These are phyloP conservation scores for Thermochaetoides dissita DNA, from an alignment of 2,329 filamentous ascomycete genomes.

Conservation along the genomic window DNA sequence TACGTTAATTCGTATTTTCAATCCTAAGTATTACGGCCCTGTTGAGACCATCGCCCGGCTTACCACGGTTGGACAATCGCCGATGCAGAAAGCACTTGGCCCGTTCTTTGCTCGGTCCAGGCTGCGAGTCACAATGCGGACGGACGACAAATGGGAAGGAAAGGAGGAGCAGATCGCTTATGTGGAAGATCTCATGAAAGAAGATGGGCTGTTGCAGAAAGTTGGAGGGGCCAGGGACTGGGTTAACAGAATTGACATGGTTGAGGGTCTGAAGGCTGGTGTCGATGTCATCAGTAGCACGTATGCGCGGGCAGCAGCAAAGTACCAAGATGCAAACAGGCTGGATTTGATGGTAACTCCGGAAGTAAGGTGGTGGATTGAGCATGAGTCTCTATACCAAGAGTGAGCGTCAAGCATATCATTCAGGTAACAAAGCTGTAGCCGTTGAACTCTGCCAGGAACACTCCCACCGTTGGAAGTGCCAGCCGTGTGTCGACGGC, in stretches of 20 bases:
- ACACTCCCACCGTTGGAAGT: no score
- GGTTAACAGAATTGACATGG: slow-evolving; percentile 46
- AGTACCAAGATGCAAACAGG: slow-evolving; percentile 28
- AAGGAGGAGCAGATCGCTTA: slow-evolving; percentile 40
- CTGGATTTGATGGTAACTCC: slow-evolving; percentile 41
- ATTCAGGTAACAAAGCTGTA: background rate
- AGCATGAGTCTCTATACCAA: slow-evolving; percentile 40
- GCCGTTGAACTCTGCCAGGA: background rate
- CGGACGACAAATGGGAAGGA: slow-evolving; percentile 46
- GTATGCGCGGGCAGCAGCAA: slow-evolving; percentile 44
- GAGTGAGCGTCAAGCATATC: slow-evolving; percentile 1
- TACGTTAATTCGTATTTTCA: slow-evolving; percentile 57
- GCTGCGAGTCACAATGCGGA: slow-evolving; percentile 50
- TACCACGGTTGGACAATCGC: slow-evolving; percentile 6
- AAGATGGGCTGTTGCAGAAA: slow-evolving; percentile 27
- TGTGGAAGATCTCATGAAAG: slow-evolving; percentile 33
- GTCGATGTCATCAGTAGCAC: slow-evolving; percentile 43
- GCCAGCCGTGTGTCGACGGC: no score
- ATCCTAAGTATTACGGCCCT: slow-evolving; percentile 54
- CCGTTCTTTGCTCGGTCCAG: slow-evolving; percentile 50
- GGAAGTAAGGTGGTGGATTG: slow-evolving; percentile 44
- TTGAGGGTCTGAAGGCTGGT: slow-evolving; percentile 31
- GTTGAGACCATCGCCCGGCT: slow-evolving; percentile 10
- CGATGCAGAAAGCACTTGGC: slow-evolving; percentile 40
- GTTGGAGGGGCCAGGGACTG: slow-evolving; percentile 45